Conservation (phyloP, 306 rosid genomes). For the Pyrus bretschneideri region DNA sequence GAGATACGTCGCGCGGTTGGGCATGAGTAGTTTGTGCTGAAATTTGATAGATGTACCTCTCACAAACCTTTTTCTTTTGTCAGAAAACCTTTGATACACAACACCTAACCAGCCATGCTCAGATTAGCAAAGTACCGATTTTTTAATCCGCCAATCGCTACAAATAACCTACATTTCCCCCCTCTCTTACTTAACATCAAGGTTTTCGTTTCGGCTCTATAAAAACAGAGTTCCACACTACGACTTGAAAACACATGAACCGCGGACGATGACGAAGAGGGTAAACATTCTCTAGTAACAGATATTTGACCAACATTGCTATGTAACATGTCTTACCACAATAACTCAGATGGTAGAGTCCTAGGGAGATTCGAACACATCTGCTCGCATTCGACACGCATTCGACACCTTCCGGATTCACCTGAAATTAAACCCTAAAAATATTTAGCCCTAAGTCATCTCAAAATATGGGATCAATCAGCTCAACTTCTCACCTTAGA, state of each 20-base stretch:
- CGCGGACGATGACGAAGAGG: not conserved
- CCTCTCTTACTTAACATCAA: not conserved
- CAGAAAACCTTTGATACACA: not conserved
- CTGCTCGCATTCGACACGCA: constrained; percentile 63
- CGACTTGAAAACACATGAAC: not conserved
- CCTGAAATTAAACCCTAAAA: constrained; percentile 32
- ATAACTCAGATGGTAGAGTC: constrained; percentile 50
- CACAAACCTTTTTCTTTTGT: not conserved
- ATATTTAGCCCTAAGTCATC: not conserved
- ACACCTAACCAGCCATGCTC: constrained; percentile 8
- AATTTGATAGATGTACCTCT: not conserved
- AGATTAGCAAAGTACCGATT: not conserved
- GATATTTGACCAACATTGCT: not conserved
- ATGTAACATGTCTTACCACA: constrained; percentile 37
- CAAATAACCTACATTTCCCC: not conserved
- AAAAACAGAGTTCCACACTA: not conserved
- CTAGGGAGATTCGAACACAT: constrained; percentile 44
- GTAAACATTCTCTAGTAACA: not conserved
- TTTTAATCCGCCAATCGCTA: not conserved
- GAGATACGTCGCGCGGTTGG: not conserved
- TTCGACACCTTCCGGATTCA: constrained; percentile 58
- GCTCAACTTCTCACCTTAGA: constrained; percentile 35
- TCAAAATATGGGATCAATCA: not conserved
- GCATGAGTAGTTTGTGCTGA: not conserved
- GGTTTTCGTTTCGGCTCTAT: not conserved